phyloP scores from a whole-genome alignment of 345 rosid species.

The Eucalyptus microcorys region DNA sequence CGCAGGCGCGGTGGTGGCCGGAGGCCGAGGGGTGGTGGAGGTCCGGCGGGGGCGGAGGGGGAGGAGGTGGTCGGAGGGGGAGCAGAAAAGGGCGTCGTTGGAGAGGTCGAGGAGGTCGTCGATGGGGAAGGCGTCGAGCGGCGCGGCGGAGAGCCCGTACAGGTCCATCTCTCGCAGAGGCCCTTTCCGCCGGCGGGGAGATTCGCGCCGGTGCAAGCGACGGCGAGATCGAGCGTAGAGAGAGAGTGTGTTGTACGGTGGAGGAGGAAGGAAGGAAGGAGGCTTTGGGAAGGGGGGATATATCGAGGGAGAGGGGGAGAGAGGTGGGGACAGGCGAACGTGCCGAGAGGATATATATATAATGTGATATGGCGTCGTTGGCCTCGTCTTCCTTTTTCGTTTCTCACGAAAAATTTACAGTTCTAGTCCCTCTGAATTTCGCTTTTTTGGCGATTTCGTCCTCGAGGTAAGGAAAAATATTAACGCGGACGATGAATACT shows the following conservation, averaged over 20 bases:
- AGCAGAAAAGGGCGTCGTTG: constrained; percentile 28
- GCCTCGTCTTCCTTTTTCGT: neutral
- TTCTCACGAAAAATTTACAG: neutral
- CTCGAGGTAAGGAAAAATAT: neutral
- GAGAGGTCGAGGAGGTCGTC: constrained; percentile 78
- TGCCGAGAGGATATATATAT: neutral
- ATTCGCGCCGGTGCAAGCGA: neutral
- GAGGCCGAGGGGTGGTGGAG: constrained; percentile 8
- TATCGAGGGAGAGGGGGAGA: neutral
- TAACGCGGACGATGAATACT: neutral
- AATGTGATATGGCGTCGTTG: neutral
- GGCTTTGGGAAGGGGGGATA: neutral
- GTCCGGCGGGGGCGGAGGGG: constrained; percentile 2
- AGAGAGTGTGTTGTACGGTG: neutral
- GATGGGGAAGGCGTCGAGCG: constrained; percentile 35
- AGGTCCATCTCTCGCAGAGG: constrained; percentile 21
- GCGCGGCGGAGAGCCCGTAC: constrained; percentile 19
- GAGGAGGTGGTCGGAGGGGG: constrained; percentile 4
- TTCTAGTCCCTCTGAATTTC: neutral
- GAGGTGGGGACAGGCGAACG: neutral
- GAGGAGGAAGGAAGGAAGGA: no score
- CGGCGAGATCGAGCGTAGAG: neutral
- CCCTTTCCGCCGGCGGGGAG: neutral
- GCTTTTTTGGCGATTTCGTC: neutral
- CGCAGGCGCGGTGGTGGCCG: neutral